Base-by-base conservation (phyloP, 805 yeast species). In the Starmera quercuum region DNA sequence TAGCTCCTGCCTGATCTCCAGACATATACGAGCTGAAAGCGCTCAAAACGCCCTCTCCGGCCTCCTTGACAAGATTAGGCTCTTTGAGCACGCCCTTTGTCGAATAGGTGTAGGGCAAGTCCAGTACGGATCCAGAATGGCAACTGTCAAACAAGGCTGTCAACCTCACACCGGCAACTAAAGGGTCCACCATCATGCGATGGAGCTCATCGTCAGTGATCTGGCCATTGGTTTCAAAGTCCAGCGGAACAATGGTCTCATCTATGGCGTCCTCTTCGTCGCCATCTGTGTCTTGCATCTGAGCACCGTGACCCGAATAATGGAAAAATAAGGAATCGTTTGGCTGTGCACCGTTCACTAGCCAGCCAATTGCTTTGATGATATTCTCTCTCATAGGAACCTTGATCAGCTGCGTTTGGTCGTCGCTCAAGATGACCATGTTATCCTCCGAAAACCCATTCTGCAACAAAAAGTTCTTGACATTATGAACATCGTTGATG, bases 261-360 rank as follows among this genome's bases (percentile, higher is more conserved):
- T 77, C 83, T 41, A 58, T 68, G 2, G 81, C 82, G 40, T 73
- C 77, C 29, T 66, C 78, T 44, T 78, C 83, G 42, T 75, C 82
- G 25, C 82, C 82, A 40, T 72, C 66, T 21, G 54, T 45, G 53
- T 81, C 86, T 32, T 60, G 59, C 19, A 73, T 73, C 45, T 73
- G 73, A 7, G 85, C 83, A 21, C 88, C 88, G 46, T 81, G 88
- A 17, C 88, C 85, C 1, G 84, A 76, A 51, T 74, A 79, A 51
- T 81, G 88, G 65, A 81, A 73, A 36, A 81, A 75, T 32, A 80
- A 54, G 6, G 82, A 68, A 54, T 80, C 88, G 44, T 80, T 78
- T 16, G 83, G 73, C 40, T 58, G 61, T 0, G 86, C 85, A 35
- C 64, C 78, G 11, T 59, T 54, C n/a, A 77, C 84, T 11, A 81